Conservation (phyloP, 768 basidiomycete genomes). For the Trichaptum fuscoviolaceum region DNA sequence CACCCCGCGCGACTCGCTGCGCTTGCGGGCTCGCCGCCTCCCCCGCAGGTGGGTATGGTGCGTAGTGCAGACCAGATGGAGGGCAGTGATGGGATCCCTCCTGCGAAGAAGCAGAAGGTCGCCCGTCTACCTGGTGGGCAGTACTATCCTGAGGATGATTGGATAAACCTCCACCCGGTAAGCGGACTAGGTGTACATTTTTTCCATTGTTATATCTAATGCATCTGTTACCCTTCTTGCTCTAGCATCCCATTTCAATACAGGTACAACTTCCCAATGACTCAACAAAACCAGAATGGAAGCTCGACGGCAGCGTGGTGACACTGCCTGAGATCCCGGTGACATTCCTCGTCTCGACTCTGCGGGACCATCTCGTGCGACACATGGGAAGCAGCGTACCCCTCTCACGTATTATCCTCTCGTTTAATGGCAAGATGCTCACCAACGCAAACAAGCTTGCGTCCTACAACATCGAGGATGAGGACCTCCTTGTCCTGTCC, state of each 20-base stretch:
- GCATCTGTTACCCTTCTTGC: not conserved
- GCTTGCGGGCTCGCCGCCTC: conserved; percentile 39
- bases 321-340: conserved; percentile 80
- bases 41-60: conserved; percentile 64
- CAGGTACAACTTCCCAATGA: conserved; percentile 80
- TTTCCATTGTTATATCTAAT: not conserved
- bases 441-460: conserved; percentile 84
- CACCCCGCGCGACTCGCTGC: conserved; percentile 64
- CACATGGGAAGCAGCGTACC: conserved; percentile 75
- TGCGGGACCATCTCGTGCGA: conserved; percentile 84
- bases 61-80: conserved; percentile 82
- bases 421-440: conserved; percentile 78
- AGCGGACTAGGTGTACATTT: conserved; percentile 17
- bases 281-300: conserved; percentile 86
- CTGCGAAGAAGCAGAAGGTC: conserved; percentile 83
- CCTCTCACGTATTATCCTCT: conserved; percentile 74
- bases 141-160: conserved; percentile 82
- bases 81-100: conserved; percentile 62
- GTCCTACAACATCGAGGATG: conserved; percentile 85
- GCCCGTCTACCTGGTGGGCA: conserved; percentile 82
- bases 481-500: conserved; percentile 74
- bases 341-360: conserved; percentile 77
- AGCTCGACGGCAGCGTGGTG: conserved; percentile 75
- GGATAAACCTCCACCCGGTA: conserved; percentile 86
- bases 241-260: conserved; percentile 79